Evolutionary conservation across 352 stramenopile genomes (phyloP), one percentile per base, ranked within the genome.

Genomic region (Nothophytophthora sp.): DNA sequence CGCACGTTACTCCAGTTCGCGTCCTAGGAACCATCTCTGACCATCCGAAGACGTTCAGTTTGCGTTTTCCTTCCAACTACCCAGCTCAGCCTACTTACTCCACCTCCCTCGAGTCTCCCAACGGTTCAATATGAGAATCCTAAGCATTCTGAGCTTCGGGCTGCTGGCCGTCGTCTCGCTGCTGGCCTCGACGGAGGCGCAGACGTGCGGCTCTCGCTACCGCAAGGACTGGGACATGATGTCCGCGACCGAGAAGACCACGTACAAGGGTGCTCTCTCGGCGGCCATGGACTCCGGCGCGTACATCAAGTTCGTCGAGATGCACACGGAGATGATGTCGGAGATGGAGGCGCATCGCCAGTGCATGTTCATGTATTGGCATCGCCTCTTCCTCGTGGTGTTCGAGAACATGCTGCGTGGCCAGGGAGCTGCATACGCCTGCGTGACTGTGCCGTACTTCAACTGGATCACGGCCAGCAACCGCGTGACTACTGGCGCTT

Each of bases 341-440:
- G 68, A 82, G 30, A 53, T 50, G 42, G 67, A 86, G 42, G 77
- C 75, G 2, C 73, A 88, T 29, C 52, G 60, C 8, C 70, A 83
- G 61, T 91, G 81, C 46, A 89, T 92, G 75, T 93, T 92, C 54
- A 72, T 87, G 30, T 92, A 89, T 66, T 95, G 85, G 85, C 82
- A 93, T 41, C 79, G 82, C 12, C 51, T 73, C 2, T 63, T 92
- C 5, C 65, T 95, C 0, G 29, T 78, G 0, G 76, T 30, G 2
- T 95, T 88, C 44, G 85, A 95, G 50, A 95, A 93, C 56, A 92
- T 95, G 81, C 59, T 95, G 4, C 86, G 83, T 12, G 67, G 50
- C 0, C 73, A 89, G 51, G 76, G 69, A 8, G 2, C 53, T 0
- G 36, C 55, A 4, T 94, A 70, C 33, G 78, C 67, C 3, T 95